phyloP scores from a whole-genome alignment of 2,329 filamentous ascomycete species.

The Exophiala sp. region DNA sequence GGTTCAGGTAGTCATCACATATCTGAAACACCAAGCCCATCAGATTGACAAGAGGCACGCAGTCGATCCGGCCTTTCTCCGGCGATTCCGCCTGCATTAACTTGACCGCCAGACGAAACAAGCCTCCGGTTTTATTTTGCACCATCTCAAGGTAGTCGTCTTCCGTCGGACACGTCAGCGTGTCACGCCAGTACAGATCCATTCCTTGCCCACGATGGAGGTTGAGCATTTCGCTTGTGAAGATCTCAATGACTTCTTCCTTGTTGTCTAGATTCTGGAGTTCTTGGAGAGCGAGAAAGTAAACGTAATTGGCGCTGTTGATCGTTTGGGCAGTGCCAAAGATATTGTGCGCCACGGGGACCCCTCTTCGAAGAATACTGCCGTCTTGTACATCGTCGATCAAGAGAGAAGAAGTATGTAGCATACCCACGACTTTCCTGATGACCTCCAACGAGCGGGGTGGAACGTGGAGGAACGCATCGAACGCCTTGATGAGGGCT shows the following conservation, averaged over 20 bases:
- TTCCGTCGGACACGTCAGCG: slow-evolving; percentile 42
- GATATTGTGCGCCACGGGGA: slow-evolving; percentile 46
- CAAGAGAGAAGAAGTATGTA: slow-evolving; percentile 43
- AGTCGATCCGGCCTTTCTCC: slow-evolving; percentile 33
- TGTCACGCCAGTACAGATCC: slow-evolving; percentile 47
- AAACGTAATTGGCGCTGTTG: slow-evolving; percentile 48
- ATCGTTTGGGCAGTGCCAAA: slow-evolving; percentile 49
- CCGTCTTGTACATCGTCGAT: slow-evolving; percentile 49
- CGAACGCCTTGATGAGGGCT: slow-evolving; percentile 42
- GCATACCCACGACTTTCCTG: slow-evolving; percentile 41
- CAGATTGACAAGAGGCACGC: slow-evolving; percentile 61
- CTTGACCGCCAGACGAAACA: slow-evolving; percentile 43
- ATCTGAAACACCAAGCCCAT: slow-evolving; percentile 45
- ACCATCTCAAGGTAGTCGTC: slow-evolving; percentile 47
- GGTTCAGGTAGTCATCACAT: slow-evolving; percentile 77
- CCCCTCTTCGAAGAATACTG: slow-evolving; percentile 44
- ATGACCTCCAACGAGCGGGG: slow-evolving; percentile 38
- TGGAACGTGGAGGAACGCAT: slow-evolving; percentile 42
- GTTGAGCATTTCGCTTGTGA: slow-evolving; percentile 43
- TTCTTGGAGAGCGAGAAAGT: slow-evolving; percentile 42
- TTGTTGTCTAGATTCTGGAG: slow-evolving; percentile 39
- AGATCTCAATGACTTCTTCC: slow-evolving; percentile 39
- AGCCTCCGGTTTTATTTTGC: slow-evolving; percentile 45
- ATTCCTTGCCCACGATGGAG: slow-evolving; percentile 45
- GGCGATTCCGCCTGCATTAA: slow-evolving; percentile 41